These are phyloP conservation scores for Gaertneriomyces sp. DNA, from an alignment of 192 early-diverging fungal species.

Conservation along the genomic window DNA sequence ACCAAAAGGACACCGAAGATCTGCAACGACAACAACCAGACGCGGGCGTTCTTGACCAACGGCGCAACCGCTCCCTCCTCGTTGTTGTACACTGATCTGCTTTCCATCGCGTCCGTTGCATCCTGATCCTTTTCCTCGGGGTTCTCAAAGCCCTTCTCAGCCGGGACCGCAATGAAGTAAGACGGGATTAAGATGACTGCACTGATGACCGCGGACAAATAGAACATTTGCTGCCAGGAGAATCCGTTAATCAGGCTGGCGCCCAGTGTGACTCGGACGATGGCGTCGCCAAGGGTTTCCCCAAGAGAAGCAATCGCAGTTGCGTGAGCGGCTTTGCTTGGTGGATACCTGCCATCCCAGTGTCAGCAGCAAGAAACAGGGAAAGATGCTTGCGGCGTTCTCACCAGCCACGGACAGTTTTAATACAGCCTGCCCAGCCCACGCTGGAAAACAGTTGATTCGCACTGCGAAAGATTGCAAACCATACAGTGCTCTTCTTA, in stretches of 20 bases:
- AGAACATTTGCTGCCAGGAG: conserved; percentile 24
- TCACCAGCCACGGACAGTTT: conserved; percentile 23
- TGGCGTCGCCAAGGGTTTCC: conserved; percentile 22
- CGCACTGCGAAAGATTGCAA: conserved; percentile 6
- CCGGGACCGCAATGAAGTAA: conserved; percentile 15
- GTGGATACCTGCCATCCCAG: not conserved
- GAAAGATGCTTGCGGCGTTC: too few species aligned
- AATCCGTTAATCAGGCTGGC: conserved; percentile 8
- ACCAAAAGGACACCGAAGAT: conserved; percentile 26
- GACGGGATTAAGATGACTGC: conserved; percentile 11
- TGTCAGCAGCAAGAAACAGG: too few species aligned
- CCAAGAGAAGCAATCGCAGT: conserved; percentile 24
- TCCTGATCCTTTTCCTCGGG: conserved; percentile 18
- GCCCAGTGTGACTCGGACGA: conserved; percentile 21
- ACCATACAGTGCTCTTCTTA: conserved; percentile 4
- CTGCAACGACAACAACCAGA: conserved; percentile 22
- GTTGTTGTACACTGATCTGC: conserved; percentile 14
- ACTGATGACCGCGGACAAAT: conserved; percentile 14
- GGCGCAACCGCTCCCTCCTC: conserved; percentile 6
- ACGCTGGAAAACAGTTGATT: conserved; percentile 30
- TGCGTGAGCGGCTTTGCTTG: conserved; percentile 21
- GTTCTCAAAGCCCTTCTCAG: conserved; percentile 17
- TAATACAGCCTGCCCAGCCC: conserved; percentile 28
- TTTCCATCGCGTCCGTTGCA: conserved; percentile 16
- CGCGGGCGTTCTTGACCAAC: conserved; percentile 10